Evolutionary conservation across 257 asterid species (phyloP).

Genomic region (Capsicum pubescens): DNA sequence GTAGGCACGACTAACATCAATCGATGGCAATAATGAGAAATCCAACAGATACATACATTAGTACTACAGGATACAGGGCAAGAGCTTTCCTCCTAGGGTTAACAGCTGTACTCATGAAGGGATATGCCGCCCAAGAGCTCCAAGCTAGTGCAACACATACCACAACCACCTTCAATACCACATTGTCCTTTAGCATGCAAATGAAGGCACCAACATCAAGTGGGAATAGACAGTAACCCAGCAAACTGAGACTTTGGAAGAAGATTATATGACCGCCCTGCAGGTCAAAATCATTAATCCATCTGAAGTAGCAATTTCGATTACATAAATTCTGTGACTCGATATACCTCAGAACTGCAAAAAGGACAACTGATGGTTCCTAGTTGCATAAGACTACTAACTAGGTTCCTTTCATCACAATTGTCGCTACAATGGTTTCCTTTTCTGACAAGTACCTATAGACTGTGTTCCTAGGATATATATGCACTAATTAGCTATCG

Average conservation of each 20-base stretch:
- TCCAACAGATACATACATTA: constrained; percentile 97
- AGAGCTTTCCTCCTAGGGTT: constrained; percentile 92
- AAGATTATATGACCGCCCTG: constrained; percentile 98
- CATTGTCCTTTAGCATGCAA: constrained; percentile 80
- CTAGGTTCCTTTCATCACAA: not conserved
- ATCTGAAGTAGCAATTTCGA: not conserved
- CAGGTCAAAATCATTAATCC: constrained; percentile 14
- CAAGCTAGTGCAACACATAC: constrained; percentile 81
- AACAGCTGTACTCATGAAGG: constrained; percentile 95
- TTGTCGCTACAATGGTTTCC: not conserved
- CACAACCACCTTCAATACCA: constrained; percentile 72
- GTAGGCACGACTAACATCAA: constrained; percentile 38
- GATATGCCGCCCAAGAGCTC: constrained; percentile 99
- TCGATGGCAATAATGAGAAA: constrained; percentile 90
- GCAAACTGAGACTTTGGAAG: constrained; percentile 95
- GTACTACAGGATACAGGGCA: constrained; percentile 92
- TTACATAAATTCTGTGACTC: not conserved
- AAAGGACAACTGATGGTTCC: not conserved
- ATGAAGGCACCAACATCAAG: constrained; percentile 81
- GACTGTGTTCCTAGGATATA: not conserved
- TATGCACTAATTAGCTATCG: not conserved
- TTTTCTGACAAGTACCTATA: not conserved
- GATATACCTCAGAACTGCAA: not conserved
- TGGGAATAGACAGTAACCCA: constrained; percentile 93
- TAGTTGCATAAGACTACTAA: not conserved